Conservation (phyloP, 139 green algal genomes). For the Chlamydomonas sp. region DNA sequence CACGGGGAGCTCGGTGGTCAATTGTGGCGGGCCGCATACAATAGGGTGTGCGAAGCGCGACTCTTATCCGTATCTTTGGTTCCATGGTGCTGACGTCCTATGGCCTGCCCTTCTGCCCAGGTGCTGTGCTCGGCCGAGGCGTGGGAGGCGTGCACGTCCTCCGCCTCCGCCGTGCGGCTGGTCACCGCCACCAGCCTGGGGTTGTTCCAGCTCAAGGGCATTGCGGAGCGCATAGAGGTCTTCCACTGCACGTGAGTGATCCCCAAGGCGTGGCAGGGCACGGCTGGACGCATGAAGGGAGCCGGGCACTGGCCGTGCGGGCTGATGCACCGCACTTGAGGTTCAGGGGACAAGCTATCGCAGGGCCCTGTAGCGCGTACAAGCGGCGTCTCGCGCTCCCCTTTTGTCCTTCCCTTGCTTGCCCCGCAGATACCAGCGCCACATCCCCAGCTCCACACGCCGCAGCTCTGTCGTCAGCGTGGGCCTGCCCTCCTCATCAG, state of each 20-base stretch:
- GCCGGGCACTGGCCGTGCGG: background rate
- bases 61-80: too few relatives aligned
- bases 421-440: slow-evolving; percentile 32
- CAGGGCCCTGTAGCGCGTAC: too few relatives aligned
- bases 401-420: too few relatives aligned
- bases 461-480: slow-evolving; percentile 17
- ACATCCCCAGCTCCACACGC: slow-evolving; percentile 12
- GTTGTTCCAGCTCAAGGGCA: slow-evolving; percentile 53
- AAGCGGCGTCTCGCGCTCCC: background rate
- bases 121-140: slow-evolving; percentile 34
- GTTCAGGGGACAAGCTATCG: too few relatives aligned
- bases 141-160: slow-evolving; percentile 22
- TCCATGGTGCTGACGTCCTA: too few relatives aligned
- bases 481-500: slow-evolving; percentile 1
- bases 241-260: slow-evolving; percentile 46
- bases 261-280: too few relatives aligned
- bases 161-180: slow-evolving; percentile 5
- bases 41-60: too few relatives aligned
- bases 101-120: background rate
- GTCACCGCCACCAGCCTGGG: slow-evolving; percentile 37
- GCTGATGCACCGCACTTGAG: background rate
- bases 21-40: too few relatives aligned
- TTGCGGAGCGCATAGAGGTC: slow-evolving; percentile 46
- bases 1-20: too few relatives aligned
- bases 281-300: too few relatives aligned